Evolutionary conservation across 768 basidiomycete genomes (phyloP).

Genomic region (Termitomyces bulborhizus): DNA sequence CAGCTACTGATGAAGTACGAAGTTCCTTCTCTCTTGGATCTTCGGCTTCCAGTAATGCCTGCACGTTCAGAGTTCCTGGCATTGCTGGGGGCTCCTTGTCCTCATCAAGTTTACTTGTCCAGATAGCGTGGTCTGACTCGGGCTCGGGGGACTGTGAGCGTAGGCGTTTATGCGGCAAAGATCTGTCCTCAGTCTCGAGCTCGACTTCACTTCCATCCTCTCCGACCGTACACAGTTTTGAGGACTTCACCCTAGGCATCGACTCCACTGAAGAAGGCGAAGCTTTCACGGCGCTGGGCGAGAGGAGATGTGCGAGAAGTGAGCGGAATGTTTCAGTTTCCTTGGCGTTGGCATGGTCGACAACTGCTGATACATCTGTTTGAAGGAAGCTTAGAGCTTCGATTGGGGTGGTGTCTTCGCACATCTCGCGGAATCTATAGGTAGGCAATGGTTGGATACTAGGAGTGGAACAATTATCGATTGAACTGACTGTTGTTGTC

Average conservation of each 20-base stretch:
- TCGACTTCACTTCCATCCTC: background rate
- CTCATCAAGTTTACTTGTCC: conserved; percentile 35
- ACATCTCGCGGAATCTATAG: conserved; percentile 76
- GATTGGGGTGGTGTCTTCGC: conserved; percentile 52
- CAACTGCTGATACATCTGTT: conserved; percentile 61
- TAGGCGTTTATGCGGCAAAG: conserved; percentile 40
- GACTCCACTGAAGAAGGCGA: conserved; percentile 11
- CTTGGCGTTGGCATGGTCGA: conserved; percentile 57
- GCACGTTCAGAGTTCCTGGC: conserved; percentile 8
- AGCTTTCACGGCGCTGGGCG: conserved; percentile 24
- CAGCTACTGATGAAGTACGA: conserved; percentile 13
- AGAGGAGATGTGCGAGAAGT: conserved; percentile 58
- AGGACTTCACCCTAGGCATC: conserved; percentile 1
- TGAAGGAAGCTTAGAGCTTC: conserved; percentile 70
- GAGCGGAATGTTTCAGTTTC: conserved; percentile 61
- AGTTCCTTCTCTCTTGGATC: conserved; percentile 22
- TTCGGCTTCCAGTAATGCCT: conserved; percentile 15
- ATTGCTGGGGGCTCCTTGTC: conserved; percentile 17
- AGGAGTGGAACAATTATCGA: background rate
- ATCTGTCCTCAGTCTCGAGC: conserved; percentile 21
- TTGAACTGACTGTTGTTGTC: conserved; percentile 61
- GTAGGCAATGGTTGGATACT: background rate
- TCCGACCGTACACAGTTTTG: background rate
- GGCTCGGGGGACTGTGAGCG: conserved; percentile 29
- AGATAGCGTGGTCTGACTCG: conserved; percentile 21